phyloP scores from a whole-genome alignment of 352 stramenopile genomes.

The Hyaloperonospora arabidopsidis region DNA sequence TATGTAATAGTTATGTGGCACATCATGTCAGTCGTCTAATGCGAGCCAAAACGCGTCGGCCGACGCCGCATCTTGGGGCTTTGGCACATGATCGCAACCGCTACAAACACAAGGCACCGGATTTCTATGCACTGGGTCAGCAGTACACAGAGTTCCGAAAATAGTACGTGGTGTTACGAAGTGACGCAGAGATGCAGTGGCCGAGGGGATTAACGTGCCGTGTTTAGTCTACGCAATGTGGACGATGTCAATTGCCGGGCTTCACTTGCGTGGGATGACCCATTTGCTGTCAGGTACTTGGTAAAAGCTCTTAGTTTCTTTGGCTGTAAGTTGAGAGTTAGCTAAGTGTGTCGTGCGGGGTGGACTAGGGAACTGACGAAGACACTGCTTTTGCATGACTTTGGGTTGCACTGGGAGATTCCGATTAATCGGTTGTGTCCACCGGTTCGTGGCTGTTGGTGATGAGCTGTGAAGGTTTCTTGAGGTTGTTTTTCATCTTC shows the following conservation, averaged over 20 bases:
- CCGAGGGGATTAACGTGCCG: neutral
- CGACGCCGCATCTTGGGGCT: slow-evolving; percentile 56
- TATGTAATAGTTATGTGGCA: slow-evolving; percentile 5
- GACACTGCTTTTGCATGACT: slow-evolving; percentile 88
- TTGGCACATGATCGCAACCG: slow-evolving; percentile 65
- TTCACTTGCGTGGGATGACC: slow-evolving; percentile 67
- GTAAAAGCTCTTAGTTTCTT: neutral
- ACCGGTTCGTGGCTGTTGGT: slow-evolving; percentile 56
- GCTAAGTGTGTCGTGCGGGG: slow-evolving; percentile 8
- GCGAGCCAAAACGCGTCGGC: slow-evolving; percentile 41
- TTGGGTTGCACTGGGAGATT: slow-evolving; percentile 85
- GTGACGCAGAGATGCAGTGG: too few relatives aligned
- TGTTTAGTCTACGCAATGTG: slow-evolving; percentile 51
- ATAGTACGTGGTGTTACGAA: slow-evolving; percentile 38
- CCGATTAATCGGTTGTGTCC: slow-evolving; percentile 90
- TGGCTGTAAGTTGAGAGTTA: neutral
- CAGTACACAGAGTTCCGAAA: slow-evolving; percentile 51
- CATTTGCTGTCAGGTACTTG: slow-evolving; percentile 55
- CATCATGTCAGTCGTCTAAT: slow-evolving; percentile 7
- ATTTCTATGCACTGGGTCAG: slow-evolving; percentile 71
- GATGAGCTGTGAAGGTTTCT: neutral
- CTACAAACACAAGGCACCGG: slow-evolving; percentile 54
- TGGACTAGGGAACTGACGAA: slow-evolving; percentile 81
- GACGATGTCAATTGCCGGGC: slow-evolving; percentile 47
- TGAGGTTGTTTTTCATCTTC: neutral